A percentile compares a stretch with the other conserved stretches of the same genome.
These are phyloP conservation scores for Kuraishia hungarica DNA, from an alignment of 805 yeast species.

Conservation along the genomic window DNA sequence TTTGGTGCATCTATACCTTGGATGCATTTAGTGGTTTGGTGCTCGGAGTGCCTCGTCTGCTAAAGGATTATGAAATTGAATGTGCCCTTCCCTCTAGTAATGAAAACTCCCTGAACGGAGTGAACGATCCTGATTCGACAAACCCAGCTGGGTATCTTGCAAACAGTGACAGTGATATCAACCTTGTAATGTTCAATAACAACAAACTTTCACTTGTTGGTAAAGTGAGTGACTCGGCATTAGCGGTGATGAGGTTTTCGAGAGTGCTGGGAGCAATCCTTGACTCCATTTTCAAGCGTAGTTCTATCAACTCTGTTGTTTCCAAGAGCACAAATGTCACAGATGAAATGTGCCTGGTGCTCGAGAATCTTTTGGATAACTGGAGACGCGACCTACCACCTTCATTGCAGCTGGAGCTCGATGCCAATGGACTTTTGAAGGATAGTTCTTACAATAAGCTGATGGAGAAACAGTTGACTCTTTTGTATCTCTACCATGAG, in stretches of 20 bases:
- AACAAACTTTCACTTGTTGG: conserved; percentile 58
- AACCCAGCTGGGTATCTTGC: not conserved
- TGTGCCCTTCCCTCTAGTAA: conserved; percentile 72
- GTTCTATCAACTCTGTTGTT: conserved; percentile 20
- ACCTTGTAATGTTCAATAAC: conserved; percentile 51
- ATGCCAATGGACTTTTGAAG: conserved; percentile 43
- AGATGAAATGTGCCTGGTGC: conserved; percentile 22
- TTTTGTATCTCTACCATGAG: conserved; percentile 51
- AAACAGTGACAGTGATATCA: conserved; percentile 36
- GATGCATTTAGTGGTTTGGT: conserved; percentile 70
- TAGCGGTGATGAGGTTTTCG: conserved; percentile 59
- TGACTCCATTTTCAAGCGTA: conserved; percentile 62
- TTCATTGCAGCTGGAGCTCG: conserved; percentile 54
- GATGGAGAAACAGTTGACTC: conserved; percentile 38
- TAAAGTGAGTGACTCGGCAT: conserved; percentile 54
- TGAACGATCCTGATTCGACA: conserved; percentile 17
- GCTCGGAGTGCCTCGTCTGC: conserved; percentile 73
- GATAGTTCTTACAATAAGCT: conserved; percentile 22
- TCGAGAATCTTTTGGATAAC: conserved; percentile 63
- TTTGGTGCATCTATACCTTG: conserved; percentile 76
- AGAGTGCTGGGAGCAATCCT: conserved; percentile 67
- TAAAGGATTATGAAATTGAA: conserved; percentile 77
- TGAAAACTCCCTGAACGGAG: conserved; percentile 13
- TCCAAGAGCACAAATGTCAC: conserved; percentile 16
- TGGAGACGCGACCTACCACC: conserved; percentile 72